phyloP scores from a whole-genome alignment of 2,329 filamentous ascomycete species.

The Ilyonectria mors-panacis region DNA sequence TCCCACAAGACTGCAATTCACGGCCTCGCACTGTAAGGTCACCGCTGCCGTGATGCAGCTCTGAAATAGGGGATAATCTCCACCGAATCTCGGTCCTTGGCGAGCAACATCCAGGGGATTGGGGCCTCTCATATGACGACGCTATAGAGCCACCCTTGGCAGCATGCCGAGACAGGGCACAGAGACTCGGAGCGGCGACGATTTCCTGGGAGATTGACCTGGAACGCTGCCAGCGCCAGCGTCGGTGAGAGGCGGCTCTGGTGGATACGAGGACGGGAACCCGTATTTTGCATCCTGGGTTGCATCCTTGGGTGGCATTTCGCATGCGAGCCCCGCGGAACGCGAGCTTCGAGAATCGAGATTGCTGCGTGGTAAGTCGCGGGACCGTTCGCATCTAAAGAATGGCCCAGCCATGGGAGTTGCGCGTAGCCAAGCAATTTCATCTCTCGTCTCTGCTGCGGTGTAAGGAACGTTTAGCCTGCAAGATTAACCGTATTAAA shows the following conservation, averaged over 20 bases:
- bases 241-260: conserved; percentile 1
- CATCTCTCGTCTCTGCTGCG: conserved; percentile 1
- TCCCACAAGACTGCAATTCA: neutral
- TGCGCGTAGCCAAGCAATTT: neutral
- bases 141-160: conserved; percentile 22
- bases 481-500: neutral
- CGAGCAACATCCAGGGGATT: conserved; percentile 23
- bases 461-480: neutral
- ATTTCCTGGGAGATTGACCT: conserved; percentile 38
- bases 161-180: neutral
- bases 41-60: conserved; percentile 20
- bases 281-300: conserved; percentile 3
- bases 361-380: neutral
- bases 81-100: conserved; percentile 42
- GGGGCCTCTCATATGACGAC: conserved; percentile 15
- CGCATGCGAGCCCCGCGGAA: neutral
- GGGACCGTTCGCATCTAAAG: neutral
- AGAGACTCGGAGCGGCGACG: neutral
- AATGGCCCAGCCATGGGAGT: conserved; percentile 2
- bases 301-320: neutral
- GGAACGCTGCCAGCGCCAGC: conserved; percentile 27
- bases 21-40: conserved; percentile 36
- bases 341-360: neutral
- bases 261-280: neutral
- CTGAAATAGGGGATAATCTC: conserved; percentile 48